A percentile compares a stretch with the other conserved stretches of the same genome.
phyloP scores from a whole-genome alignment of 2,329 filamentous ascomycete genomes.

The Neonectria hederae region DNA sequence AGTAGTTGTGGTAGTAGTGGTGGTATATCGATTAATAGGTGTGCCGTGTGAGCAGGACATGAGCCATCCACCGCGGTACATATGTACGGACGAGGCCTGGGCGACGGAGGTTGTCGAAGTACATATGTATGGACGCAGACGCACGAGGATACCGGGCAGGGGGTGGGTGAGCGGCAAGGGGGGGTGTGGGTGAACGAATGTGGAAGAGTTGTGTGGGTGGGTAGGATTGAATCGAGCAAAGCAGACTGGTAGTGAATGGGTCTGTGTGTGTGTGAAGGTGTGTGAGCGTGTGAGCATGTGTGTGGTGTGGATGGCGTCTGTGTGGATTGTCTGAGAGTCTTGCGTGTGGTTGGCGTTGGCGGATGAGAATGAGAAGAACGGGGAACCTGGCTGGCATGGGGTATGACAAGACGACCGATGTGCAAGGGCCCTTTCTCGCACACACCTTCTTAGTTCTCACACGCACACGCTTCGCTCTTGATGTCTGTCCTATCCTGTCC shows the following conservation, averaged over 20 bases:
- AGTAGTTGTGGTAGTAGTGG: too few species aligned
- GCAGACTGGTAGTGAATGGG: neutral
- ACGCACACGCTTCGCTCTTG: neutral
- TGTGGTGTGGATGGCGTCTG: constrained; percentile 10
- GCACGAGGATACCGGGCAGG: constrained; percentile 42
- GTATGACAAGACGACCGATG: constrained; percentile 38
- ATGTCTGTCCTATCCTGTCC: neutral
- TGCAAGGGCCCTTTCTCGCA: constrained; percentile 22
- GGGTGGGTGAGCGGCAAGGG: constrained; percentile 28
- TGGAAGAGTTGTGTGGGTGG: constrained; percentile 35
- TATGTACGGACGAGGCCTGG: constrained; percentile 40
- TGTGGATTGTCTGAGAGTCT: constrained; percentile 28
- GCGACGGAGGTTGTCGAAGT: constrained; percentile 38
- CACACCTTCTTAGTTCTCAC: constrained; percentile 6
- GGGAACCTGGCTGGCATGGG: constrained; percentile 35
- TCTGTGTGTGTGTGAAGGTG: neutral
- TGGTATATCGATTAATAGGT: constrained; percentile 35
- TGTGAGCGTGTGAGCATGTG: constrained; percentile 24
- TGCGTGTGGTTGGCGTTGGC: constrained; percentile 29
- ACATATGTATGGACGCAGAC: constrained; percentile 36
- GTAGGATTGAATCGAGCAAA: constrained; percentile 35
- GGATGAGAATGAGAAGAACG: constrained; percentile 32
- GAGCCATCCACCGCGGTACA: constrained; percentile 39
- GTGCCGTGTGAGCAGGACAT: constrained; percentile 34
- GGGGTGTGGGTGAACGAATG: constrained; percentile 16